A percentile compares a stretch with the other conserved stretches of the same genome.
These are phyloP conservation scores for Talaromyces sp. DNA, from an alignment of 2,329 filamentous ascomycete species.

Conservation along the genomic window DNA sequence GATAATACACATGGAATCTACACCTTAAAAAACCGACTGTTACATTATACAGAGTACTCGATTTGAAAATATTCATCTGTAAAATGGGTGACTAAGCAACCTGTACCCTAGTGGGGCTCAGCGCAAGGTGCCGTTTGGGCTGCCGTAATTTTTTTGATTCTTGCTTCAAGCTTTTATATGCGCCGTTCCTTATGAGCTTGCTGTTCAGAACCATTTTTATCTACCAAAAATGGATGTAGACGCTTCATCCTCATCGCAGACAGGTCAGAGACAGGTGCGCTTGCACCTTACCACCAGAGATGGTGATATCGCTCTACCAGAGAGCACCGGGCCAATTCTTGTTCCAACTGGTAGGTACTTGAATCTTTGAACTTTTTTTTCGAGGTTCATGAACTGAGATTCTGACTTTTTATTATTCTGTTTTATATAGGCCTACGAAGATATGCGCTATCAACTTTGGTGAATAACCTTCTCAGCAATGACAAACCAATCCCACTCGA, in stretches of 20 bases:
- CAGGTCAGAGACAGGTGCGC: slow-evolving; percentile 48
- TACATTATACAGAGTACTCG: too few relatives aligned
- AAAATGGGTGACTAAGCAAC: not conserved
- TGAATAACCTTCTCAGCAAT: slow-evolving; percentile 58
- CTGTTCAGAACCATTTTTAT: not conserved
- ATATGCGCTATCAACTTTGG: slow-evolving; percentile 60
- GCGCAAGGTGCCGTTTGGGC: slow-evolving; percentile 2
- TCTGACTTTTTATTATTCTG: not conserved
- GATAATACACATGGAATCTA: not conserved
- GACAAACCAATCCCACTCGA: slow-evolving; percentile 63
- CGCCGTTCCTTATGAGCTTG: not conserved
- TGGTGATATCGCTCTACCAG: slow-evolving; percentile 52
- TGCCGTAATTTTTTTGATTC: slow-evolving; percentile 18
- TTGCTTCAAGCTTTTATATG: slow-evolving; percentile 7
- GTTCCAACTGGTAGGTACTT: slow-evolving; percentile 51
- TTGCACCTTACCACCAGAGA: slow-evolving; percentile 54
- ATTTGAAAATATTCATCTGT: too few relatives aligned
- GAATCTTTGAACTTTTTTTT: not conserved
- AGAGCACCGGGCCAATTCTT: slow-evolving; percentile 54
- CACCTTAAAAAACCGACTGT: not conserved
- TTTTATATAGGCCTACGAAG: slow-evolving; percentile 48
- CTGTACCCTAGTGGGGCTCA: slow-evolving; percentile 4
- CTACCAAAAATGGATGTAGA: slow-evolving; percentile 20
- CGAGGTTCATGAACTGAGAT: not conserved
- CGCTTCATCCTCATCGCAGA: slow-evolving; percentile 21